Evolutionary conservation across 176 grass and related monocot genomes (phyloP), one percentile per base, ranked within the genome.

Genomic region (Musa troglodytarum): DNA sequence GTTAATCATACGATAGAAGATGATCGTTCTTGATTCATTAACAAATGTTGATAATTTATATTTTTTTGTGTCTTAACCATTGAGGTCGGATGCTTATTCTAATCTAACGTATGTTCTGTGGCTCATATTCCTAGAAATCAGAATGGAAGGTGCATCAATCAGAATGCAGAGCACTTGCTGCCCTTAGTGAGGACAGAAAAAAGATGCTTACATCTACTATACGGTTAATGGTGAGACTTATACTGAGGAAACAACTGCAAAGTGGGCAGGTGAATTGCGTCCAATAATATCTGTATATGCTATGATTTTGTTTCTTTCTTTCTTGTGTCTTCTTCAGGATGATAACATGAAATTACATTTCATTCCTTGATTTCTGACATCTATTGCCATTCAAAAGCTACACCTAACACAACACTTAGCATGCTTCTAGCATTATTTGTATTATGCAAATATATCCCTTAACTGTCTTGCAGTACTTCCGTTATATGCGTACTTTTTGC

Each of bases 91-190:
- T 74, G 16, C 20, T 17, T 71, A 56, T 25, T 3, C 22, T 26
- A 55, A 69, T 70, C 62, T 69, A 11, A 34, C 52, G 28, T 63
- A 26, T 22, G 14, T 19, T 81, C 52, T 28, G 10, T 49, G 71
- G 10, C 14, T 51, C 79, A 29, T 74, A 73, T 69, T 52, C n/a
- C 29, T 52, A 97, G 94, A 91, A 70, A 89, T 75, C 76, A 76
- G 90, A 91, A 81, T 98, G 94, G 90, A 87, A 85, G 77, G 76
- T 87, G 52, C 94, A 98, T 80, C 90, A 93, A 78, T 77, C 82
- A 2, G 88, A 97, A 81, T 93, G 94, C 57, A 79, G 68, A 85
- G 82, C 72, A 6, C 85, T 90, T 65, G 54, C 73, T 22, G 62
- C 67, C 2, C 90, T 91, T 56, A 71, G 75, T 3, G 80, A 91